Base-by-base conservation (phyloP, 345 rosid genomes). In the Trapa bicornis region DNA sequence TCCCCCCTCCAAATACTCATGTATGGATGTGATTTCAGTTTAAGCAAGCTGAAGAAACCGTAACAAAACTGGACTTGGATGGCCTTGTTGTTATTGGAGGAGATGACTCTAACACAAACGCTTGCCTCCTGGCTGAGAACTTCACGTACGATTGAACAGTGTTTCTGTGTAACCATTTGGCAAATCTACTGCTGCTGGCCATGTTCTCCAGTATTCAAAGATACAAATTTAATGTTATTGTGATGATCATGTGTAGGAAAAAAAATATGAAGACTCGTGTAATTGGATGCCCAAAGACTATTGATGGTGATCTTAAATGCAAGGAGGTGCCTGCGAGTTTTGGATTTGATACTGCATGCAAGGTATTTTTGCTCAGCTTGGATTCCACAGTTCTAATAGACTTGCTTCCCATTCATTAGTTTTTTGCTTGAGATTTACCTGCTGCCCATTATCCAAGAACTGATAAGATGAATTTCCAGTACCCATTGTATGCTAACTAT, bases 301-400 rank as follows among this genome's bases (percentile, higher is more conserved):
- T 95, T 70, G 98, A 95, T 80, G 99, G 99, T 75, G 99, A 95
- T 81, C 82, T 95, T 82, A 95, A 91, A 82, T 84, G 86, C 89
- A 89, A 95, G 75, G 99, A 95, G 80, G 99, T 91, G 73, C 99
- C 99, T 3, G 47, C 87, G 52, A 95, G 99, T 84, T 95, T 95
- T 78, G 99, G 99, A 63, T 95, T 95, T 61, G 99, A 95, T 70
- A 95, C 99, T 37, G 98, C 99, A 67, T 95, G 99, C 98, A 95
- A 84, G 97, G 99, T 95, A 78, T 74, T 58, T 61, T 37, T 66
- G 67, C 43, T 65, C n/a, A n/a, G 29, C 29, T 22, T 22, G 29
- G 29, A 22, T 22, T 22, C 29, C 29, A 22, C 29, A 22, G 29
- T 36, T 62, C 43, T 36, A n/a, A 14, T 11, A 37, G 39, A 62